Base-by-base conservation (phyloP, 225 moss, liverwort and hornwort genomes). In the Ulota crispa region DNA sequence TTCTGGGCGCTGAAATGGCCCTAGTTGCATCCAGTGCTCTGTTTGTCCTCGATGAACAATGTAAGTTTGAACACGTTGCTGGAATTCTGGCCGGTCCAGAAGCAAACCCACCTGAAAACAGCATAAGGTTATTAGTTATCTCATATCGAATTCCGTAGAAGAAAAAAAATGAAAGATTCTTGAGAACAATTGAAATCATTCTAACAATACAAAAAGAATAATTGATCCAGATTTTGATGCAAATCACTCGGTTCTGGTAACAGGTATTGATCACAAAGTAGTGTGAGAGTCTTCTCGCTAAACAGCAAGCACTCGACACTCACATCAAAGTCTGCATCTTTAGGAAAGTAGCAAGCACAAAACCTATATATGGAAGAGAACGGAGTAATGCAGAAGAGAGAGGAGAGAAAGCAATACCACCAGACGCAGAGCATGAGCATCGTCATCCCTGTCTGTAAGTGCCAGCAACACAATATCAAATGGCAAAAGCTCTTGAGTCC, bases 401-500 rank as follows among this genome's bases (percentile, higher is more conserved):
- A 77, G 70, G 77, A 43, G 27, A 15, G 67, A 47, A 61, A 82
- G 63, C 41, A 56, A 64, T 91, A 94, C 94, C 92, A 97, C 96
- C 85, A 97, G 82, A 75, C 97, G 95, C 55, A 97, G 88, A 52
- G 97, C 97, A 91, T 97, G 92, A 59, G 93, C 87, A 85, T 97
- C 97, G 81, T 97, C 97, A 81, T 97, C 97, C 67, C 97, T 95
- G 75, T 97, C 97, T 70, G 93, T 90, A 71, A 97, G 92, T 47
- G 97, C 97, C 68, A 97, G 89, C 69, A 97, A 80, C 70, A 93
- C 93, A 74, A 95, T 92, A 80, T 97, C 97, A 80, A 97, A 97
- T 20, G 97, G 97, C 83, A 97, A 68, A 63, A 97, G 93, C 82
- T 94, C 97, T 70, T 97, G 92, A 81, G 92, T 95, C 97, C 97